Conservation (phyloP, 176 grass and related monocot species). For the Guadua angustifolia region DNA sequence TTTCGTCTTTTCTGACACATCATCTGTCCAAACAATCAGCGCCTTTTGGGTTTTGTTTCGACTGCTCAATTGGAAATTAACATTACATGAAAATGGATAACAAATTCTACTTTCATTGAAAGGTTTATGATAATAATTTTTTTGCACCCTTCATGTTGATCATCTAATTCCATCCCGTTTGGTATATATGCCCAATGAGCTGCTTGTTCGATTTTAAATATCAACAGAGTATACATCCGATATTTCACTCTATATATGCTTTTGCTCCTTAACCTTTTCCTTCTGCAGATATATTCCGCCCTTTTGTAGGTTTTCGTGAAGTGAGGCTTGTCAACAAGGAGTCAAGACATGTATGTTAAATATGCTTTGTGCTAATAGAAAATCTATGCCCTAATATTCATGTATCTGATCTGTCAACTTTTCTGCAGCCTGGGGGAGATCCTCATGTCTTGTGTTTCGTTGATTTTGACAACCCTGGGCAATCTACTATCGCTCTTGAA, state of each 20-base stretch:
- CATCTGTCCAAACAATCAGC: not conserved
- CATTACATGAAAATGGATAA: not conserved
- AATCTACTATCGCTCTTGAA: slow-evolving; percentile 85
- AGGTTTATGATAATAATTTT: not conserved
- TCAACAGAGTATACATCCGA: not conserved
- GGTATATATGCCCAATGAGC: not conserved
- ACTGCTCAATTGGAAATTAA: not conserved
- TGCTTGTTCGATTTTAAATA: slow-evolving; percentile 4
- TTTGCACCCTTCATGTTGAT: not conserved
- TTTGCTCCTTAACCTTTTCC: slow-evolving; percentile 54
- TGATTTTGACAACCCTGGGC: slow-evolving; percentile 84
- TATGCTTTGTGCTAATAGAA: slow-evolving; percentile 14
- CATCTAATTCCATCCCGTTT: not conserved
- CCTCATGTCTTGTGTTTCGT: slow-evolving; percentile 95
- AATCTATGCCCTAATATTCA: not conserved
- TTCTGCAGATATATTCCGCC: slow-evolving; percentile 91
- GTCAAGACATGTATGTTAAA: slow-evolving; percentile 80
- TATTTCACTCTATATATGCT: not conserved
- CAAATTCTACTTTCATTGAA: not conserved
- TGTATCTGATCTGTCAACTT: slow-evolving; percentile 22
- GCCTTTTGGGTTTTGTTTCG: not conserved
- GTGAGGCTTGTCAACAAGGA: slow-evolving; percentile 99
- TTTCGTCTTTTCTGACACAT: not conserved
- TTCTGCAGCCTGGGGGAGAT: slow-evolving; percentile 75
- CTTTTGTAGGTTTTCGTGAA: slow-evolving; percentile 99